Base-by-base conservation (phyloP, 495 filamentous ascomycete genomes). In the Trichoderma reesei region DNA sequence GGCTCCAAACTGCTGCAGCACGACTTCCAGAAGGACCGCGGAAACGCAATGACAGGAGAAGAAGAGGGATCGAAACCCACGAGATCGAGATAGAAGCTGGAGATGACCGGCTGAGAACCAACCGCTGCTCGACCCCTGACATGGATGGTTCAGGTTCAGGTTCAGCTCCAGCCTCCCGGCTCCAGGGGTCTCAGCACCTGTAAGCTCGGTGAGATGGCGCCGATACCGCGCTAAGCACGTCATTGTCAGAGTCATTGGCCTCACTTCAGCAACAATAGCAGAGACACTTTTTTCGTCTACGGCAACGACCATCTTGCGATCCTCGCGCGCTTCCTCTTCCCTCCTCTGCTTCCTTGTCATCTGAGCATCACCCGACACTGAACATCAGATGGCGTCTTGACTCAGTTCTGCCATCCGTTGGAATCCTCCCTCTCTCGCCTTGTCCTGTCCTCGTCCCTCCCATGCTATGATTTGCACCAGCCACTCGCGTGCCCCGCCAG, bases 151-250 rank as follows among this genome's bases (percentile, higher is more conserved):
- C 38, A 39, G 38, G 6, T 39, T 7, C 38, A 39, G 38, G 38
- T 39, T 39, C 26, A 26, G 26, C 26, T 26, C 26, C 26, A 26
- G 26, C 26, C 26, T 26, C 26, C 26, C 26, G 26, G 26, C 26
- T 26, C 6, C 38, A 39, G 38, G 38, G 38, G 16, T 9, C n/a
- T 46, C 13, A 46, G 42, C 42, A 9, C 5, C 51, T 56, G 14
- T 56, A 56, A 56, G 26, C 20, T 16, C 42, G 42, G 10, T 14
- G 42, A 26, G 42, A 18, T 34, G 5, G 26, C 51, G 51, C 51
- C 51, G 51, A 56, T 11, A 56, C 51, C 51, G 51, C 51, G 18
- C 51, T 56, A 56, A 56, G 51, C 51, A 56, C 51, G 51, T 56
- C 51, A 56, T 56, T 56, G 51, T 56, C 51, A 56, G 51, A 33